Conservation (phyloP, 306 rosid genomes). For the Pueraria montana region DNA sequence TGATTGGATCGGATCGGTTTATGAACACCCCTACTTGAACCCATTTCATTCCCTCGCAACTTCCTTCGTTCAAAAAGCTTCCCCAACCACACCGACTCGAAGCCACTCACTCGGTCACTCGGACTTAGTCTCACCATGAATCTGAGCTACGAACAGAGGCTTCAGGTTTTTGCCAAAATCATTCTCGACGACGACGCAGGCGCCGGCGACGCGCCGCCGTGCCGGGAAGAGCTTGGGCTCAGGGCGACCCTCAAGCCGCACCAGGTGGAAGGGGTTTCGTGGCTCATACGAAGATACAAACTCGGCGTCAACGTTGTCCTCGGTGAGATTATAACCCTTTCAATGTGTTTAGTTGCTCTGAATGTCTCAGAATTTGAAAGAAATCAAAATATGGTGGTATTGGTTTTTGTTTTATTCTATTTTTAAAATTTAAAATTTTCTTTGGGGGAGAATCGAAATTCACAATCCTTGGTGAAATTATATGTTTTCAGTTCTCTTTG, state of each 20-base stretch:
- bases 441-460: neutral
- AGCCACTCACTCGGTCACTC: neutral
- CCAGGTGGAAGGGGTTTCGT: conserved; percentile 89
- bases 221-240: conserved; percentile 63
- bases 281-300: conserved; percentile 80
- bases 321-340: conserved; percentile 56
- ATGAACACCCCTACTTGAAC: too few relatives aligned
- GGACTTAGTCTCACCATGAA: conserved; percentile 3
- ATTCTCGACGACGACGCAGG: conserved; percentile 56
- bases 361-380: neutral
- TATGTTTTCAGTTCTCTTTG: neutral
- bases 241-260: conserved; percentile 82
- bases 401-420: neutral
- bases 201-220: conserved; percentile 47
- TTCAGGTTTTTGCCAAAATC: conserved; percentile 66
- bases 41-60: conserved; percentile 43
- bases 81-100: neutral
- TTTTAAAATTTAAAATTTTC: neutral
- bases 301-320: conserved; percentile 94
- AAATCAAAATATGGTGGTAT: neutral
- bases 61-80: conserved; percentile 38
- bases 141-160: conserved; percentile 72
- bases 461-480: conserved; percentile 47
- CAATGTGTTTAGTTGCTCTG: conserved; percentile 32
- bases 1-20: too few relatives aligned